phyloP scores from a whole-genome alignment of 495 filamentous ascomycete species.

The Penicillium turbatum region DNA sequence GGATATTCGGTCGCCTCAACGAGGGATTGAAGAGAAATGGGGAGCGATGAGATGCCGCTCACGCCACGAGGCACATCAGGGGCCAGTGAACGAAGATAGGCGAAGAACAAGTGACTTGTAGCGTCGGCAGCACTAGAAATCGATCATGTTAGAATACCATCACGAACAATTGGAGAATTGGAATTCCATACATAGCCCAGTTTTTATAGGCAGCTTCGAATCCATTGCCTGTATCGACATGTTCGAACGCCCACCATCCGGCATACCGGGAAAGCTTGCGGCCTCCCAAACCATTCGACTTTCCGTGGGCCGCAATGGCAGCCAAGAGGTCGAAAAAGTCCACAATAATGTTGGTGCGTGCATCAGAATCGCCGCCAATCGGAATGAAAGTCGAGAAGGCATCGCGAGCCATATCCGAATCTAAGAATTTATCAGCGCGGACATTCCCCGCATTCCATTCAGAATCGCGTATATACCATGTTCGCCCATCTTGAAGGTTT shows the following conservation, averaged over 20 bases:
- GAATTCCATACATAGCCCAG: conserved; percentile 58
- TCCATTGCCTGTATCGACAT: conserved; percentile 75
- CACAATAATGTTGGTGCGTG: conserved; percentile 84
- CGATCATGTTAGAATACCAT: neutral
- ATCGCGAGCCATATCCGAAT: conserved; percentile 87
- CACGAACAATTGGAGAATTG: neutral
- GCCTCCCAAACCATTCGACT: conserved; percentile 88
- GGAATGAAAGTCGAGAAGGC: conserved; percentile 96
- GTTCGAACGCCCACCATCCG: conserved; percentile 98
- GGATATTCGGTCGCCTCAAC: conserved; percentile 94
- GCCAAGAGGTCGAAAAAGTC: conserved; percentile 95
- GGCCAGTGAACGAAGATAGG: conserved; percentile 84
- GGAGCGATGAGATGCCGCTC: conserved; percentile 75
- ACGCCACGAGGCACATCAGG: conserved; percentile 67
- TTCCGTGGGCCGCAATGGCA: conserved; percentile 76
- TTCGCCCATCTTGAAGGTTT: conserved; percentile 92
- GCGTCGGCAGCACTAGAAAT: conserved; percentile 79
- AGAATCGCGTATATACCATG: conserved; percentile 61
- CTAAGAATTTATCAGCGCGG: conserved; percentile 40
- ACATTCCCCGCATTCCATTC: conserved; percentile 1
- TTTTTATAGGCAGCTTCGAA: conserved; percentile 92
- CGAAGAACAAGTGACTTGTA: conserved; percentile 94
- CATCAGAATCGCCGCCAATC: conserved; percentile 83
- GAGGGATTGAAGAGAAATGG: conserved; percentile 83
- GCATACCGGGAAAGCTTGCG: conserved; percentile 92